A percentile compares a stretch with the other conserved stretches of the same genome.
Evolutionary conservation across 169 alveolate genomes (phyloP).

Genomic region (Babesia ovis): DNA sequence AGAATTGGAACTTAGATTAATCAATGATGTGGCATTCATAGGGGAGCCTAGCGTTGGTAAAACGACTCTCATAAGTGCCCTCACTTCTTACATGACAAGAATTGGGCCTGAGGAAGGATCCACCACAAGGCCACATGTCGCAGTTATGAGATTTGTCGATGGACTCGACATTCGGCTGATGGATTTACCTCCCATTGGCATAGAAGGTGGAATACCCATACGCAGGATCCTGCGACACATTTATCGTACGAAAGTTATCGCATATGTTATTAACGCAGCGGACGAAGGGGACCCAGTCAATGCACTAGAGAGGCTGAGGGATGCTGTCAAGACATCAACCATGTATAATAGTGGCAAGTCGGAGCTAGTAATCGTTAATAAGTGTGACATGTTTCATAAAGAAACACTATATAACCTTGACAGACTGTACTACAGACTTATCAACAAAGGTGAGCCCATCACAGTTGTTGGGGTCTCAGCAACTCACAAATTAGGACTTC

Average conservation of each 20-base stretch:
- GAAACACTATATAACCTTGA: slow-evolving; percentile 76
- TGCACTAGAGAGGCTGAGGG: slow-evolving; percentile 30
- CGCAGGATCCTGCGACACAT: slow-evolving; percentile 69
- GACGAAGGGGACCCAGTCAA: slow-evolving; percentile 20
- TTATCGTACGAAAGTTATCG: slow-evolving; percentile 72
- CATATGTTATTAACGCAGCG: slow-evolving; percentile 74
- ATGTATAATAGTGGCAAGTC: slow-evolving; percentile 43
- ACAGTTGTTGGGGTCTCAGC: slow-evolving; percentile 80
- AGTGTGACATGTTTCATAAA: slow-evolving; percentile 81
- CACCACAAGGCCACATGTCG: slow-evolving; percentile 79
- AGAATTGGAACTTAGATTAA: slow-evolving; percentile 76
- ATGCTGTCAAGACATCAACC: slow-evolving; percentile 7
- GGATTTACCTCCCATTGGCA: slow-evolving; percentile 74
- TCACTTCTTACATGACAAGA: slow-evolving; percentile 73
- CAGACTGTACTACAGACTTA: slow-evolving; percentile 71
- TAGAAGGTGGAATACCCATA: slow-evolving; percentile 49
- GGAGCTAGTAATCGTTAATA: slow-evolving; percentile 74
- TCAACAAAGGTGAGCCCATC: slow-evolving; percentile 66
- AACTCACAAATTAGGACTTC: slow-evolving; percentile 79
- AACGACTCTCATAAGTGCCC: slow-evolving; percentile 73
- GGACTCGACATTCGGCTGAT: slow-evolving; percentile 75
- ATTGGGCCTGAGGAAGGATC: slow-evolving; percentile 77
- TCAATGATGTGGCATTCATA: slow-evolving; percentile 78
- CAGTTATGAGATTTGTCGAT: slow-evolving; percentile 74
- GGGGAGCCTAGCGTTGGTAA: slow-evolving; percentile 78